phyloP scores from a whole-genome alignment of 169 alveolate genomes.

The Eimeria praecox region DNA sequence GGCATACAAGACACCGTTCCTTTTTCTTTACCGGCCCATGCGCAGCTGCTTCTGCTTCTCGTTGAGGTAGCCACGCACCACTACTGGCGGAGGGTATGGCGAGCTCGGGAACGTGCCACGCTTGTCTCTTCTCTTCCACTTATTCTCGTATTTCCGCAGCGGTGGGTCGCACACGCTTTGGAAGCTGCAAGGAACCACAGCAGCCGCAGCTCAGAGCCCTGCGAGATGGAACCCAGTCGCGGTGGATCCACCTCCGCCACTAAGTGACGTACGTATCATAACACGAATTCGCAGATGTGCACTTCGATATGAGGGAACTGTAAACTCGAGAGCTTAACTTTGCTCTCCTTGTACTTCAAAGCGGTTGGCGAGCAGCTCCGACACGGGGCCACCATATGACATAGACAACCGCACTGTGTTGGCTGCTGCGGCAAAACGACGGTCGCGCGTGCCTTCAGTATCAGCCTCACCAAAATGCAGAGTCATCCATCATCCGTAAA shows the following conservation, averaged over 20 bases:
- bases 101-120: slow-evolving; percentile 91
- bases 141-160: slow-evolving; percentile 89
- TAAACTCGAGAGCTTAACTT: background rate
- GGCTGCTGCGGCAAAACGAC: background rate
- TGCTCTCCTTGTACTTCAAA: background rate
- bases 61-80: slow-evolving; percentile 67
- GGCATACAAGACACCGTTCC: background rate
- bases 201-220: background rate
- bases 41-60: slow-evolving; percentile 78
- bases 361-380: background rate
- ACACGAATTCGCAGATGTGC: background rate
- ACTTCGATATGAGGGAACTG: background rate
- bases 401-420: background rate
- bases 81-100: slow-evolving; percentile 81
- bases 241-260: background rate
- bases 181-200: slow-evolving; percentile 56
- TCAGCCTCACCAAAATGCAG: slow-evolving; percentile 85
- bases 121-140: slow-evolving; percentile 92
- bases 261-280: background rate
- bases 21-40: slow-evolving; percentile 42
- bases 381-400: background rate
- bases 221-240: background rate
- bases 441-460: background rate
- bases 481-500: slow-evolving; percentile 89
- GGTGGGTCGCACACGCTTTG: slow-evolving; percentile 93